Evolutionary conservation across 2,329 filamentous ascomycete genomes (phyloP), one percentile per base, ranked within the genome.

Genomic region (Neonectria ditissima): DNA sequence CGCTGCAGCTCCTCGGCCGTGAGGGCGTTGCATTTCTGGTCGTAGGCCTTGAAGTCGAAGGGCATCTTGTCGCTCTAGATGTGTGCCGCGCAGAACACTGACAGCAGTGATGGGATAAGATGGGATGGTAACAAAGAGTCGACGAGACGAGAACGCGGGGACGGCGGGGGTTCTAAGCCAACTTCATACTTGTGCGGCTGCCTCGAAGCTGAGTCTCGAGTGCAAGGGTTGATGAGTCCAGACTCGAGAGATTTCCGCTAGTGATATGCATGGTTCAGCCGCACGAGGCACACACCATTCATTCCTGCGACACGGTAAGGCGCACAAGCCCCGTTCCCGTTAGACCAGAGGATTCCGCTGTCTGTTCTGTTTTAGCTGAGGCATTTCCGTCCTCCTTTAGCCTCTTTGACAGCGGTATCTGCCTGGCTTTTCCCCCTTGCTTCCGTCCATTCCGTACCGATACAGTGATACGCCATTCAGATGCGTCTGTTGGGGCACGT

Each of bases 11-110:
- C 75, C 32, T 80, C 77, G 3, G 76, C 69, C 2, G 74, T 75
- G 26, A 81, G 70, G 14, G 65, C 74, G 34, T 73, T 71, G 69
- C 80, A 81, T 62, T 81, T 80, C 11, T 72, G 68, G 47, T 80
- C 75, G 65, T 80, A 81, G 3, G 71, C 72, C n/a, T 76, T 74
- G 54, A 80, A 81, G 65, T 80, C 78, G 65, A 80, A 80, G 5
- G 78, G 79, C 79, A 80, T 81, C 8, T 59, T 67, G 26, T 41
- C 37, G n/a, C 5, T n/a, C 10, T 5, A 4, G n/a, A 18, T 41
- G 37, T 18, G 37, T 20, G 6, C 11, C n/a, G 37, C 37, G 37
- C 37, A 11, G 37, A 20, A n/a, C 37, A 41, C n/a, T 8, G 5
- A 41, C 37, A 20, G 37, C 9, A 10, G 37, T 20, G 37, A 18